These are phyloP conservation scores for Actinomortierella wolfii DNA, from an alignment of 371 early-diverging fungal species.

Conservation along the genomic window DNA sequence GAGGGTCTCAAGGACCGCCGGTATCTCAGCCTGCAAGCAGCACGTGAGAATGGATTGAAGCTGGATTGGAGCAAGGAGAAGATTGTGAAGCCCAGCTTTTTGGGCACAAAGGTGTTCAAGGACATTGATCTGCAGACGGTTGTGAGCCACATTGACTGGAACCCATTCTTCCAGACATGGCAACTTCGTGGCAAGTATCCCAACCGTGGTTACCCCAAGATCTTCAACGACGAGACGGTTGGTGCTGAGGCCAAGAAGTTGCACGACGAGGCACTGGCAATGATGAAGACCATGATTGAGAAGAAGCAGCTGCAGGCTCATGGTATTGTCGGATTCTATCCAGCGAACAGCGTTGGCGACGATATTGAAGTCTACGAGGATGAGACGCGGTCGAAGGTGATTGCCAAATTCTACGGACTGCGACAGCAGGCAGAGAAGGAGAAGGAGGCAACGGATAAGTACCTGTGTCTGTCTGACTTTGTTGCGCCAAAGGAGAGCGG, in stretches of 20 bases:
- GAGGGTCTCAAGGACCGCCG: conserved; percentile 86
- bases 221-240: conserved; percentile 91
- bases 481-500: conserved; percentile 78
- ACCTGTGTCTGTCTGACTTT: conserved; percentile 89
- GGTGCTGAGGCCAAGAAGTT: conserved; percentile 90
- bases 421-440: conserved; percentile 74
- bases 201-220: conserved; percentile 94
- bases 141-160: conserved; percentile 90
- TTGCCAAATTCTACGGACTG: conserved; percentile 80
- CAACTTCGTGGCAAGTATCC: conserved; percentile 94
- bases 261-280: conserved; percentile 80
- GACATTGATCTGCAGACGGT: conserved; percentile 74
- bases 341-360: conserved; percentile 87
- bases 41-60: conserved; percentile 62
- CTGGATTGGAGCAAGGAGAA: conserved; percentile 73
- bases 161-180: conserved; percentile 96
- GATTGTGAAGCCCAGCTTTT: conserved; percentile 76
- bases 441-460: conserved; percentile 77
- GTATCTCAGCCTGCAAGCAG: conserved; percentile 69
- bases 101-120: conserved; percentile 81
- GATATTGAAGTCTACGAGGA: conserved; percentile 83
- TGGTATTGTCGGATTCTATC: conserved; percentile 87
- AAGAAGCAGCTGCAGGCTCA: conserved; percentile 69
- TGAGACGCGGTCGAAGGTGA: conserved; percentile 64
- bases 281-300: conserved; percentile 79